These are phyloP conservation scores for Zygoascus bituminiphila DNA, from an alignment of 805 yeast species.

Conservation along the genomic window DNA sequence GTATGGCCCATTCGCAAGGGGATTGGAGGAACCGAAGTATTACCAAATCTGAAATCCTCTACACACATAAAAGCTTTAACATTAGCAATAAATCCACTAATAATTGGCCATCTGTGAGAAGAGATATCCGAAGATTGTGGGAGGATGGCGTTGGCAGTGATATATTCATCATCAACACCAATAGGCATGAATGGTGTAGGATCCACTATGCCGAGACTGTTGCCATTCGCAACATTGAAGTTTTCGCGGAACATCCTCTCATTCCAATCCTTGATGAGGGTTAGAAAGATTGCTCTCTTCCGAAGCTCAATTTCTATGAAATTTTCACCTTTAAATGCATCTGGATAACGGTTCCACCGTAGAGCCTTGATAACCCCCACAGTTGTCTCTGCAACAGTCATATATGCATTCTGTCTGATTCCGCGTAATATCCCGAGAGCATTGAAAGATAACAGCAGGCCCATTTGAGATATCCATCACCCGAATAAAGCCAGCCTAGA, in stretches of 20 bases:
- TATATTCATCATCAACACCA: conserved; percentile 73
- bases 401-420: conserved; percentile 8
- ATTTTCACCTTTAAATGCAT: conserved; percentile 7
- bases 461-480: not conserved
- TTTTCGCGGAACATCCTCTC: not conserved
- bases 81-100: conserved; percentile 10
- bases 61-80: conserved; percentile 6
- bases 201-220: conserved; percentile 5
- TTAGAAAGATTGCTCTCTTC: conserved; percentile 12
- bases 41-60: conserved; percentile 5
- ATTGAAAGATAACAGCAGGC: not conserved
- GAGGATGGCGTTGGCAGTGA: conserved; percentile 49
- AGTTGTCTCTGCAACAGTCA: conserved; percentile 1
- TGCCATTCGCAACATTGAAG: conserved; percentile 1
- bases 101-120: conserved; percentile 22
- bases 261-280: conserved; percentile 3
- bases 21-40: not conserved
- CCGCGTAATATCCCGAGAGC: conserved; percentile 2
- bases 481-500: not conserved
- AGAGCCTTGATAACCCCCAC: conserved; percentile 7
- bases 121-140: conserved; percentile 31
- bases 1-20: not conserved
- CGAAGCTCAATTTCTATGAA: conserved; percentile 11
- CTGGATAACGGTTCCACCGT: conserved; percentile 8
- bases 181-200: conserved; percentile 39